Base-by-base conservation (phyloP, 148 eudicot genomes). In the Polygonum maritimum region DNA sequence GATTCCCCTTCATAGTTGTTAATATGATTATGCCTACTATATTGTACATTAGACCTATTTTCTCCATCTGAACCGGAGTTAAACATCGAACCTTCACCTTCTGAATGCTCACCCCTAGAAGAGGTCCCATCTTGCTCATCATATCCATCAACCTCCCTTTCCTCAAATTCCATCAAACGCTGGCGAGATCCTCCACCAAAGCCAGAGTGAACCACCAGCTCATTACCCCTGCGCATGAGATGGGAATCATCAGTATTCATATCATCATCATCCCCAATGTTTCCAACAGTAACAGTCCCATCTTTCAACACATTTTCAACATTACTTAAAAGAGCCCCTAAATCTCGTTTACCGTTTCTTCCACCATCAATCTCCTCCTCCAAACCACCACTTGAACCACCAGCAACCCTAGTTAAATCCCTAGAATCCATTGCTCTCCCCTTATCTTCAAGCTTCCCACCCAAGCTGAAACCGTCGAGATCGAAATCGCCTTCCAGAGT, bases 31-130 rank as follows among this genome's bases (percentile, higher is more conserved):
- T 87, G 81, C 75, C 81, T 79, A 73, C 54, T 67, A 79, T 81
- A 78, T 52, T 81, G 81, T 15, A 74, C 74, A 83, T 33, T 78
- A 76, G 77, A 73, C 78, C 75, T 86, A 77, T 81, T 82, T 74
- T 85, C 97, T 79, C 85, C 90, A 83, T 86, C 90, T 35, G 91
- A 84, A 71, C 86, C 92, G 80, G 79, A 83, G 72, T 92, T 90
- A 67, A 83, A 92, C 96, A 90, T 90, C 0, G 97, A 92, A 80
- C 89, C 98, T 69, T 92, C 98, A 38, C 91, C 96, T 54, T 95
- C 98, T 5, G 97, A 95, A 77, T 88, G 92, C 55, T 87, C 97
- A 86, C 78, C 76, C 84, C 88, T 83, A 10, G 92, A 89, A 62
- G 87, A 92, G 36, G 80, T 69, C 31, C 88, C 87, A 74, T 81